These are phyloP conservation scores for Paramyrothecium sp. DNA, from an alignment of 2,329 filamentous ascomycete genomes.

Conservation along the genomic window DNA sequence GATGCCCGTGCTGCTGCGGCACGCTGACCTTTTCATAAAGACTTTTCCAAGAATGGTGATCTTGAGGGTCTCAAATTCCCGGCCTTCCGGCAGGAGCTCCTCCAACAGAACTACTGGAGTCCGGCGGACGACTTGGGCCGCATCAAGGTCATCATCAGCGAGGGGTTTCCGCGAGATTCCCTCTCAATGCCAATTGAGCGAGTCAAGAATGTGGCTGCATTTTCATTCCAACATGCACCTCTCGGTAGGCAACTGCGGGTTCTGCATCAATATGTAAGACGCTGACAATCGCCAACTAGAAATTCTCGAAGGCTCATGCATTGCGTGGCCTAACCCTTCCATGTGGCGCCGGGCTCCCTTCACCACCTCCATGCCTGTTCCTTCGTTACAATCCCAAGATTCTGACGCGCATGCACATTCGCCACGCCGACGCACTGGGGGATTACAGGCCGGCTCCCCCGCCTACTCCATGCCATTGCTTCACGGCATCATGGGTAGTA, in stretches of 20 bases:
- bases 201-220: conserved; percentile 70
- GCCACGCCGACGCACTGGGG: conserved; percentile 40
- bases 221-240: conserved; percentile 85
- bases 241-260: conserved; percentile 50
- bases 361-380: conserved; percentile 37
- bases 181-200: conserved; percentile 57
- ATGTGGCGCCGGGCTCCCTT: conserved; percentile 61
- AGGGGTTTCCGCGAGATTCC: conserved; percentile 62
- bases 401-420: conserved; percentile 63
- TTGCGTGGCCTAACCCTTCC: conserved; percentile 75
- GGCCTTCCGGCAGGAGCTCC: conserved; percentile 64
- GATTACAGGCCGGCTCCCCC: not conserved
- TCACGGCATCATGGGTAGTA: not conserved
- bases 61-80: conserved; percentile 69
- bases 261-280: not conserved
- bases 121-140: conserved; percentile 69
- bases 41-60: conserved; percentile 55
- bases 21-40: conserved; percentile 21
- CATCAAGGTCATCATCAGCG: conserved; percentile 74
- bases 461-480: conserved; percentile 2
- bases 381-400: conserved; percentile 40
- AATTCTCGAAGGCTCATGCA: conserved; percentile 68
- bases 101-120: conserved; percentile 70
- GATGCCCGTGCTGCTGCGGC: not conserved
- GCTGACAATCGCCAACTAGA: conserved; percentile 35